A percentile compares a stretch with the other conserved stretches of the same genome.
Evolutionary conservation across 1,284 basidiomycete species (phyloP).

Genomic region (Sparassis latifolia): DNA sequence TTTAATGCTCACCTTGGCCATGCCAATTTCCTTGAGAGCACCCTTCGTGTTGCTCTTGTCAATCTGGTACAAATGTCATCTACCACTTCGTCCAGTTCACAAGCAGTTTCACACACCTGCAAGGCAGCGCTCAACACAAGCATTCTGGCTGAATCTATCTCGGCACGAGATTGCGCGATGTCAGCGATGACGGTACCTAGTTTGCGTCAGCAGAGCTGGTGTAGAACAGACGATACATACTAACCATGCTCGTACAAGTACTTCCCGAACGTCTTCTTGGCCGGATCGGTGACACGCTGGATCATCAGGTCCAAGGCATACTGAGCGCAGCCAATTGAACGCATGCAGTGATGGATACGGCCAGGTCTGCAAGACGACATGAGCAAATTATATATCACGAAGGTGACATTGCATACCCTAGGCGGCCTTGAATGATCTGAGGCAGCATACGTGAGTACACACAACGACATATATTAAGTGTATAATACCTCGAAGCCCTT

Average conservation of each 20-base stretch:
- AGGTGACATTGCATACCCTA: slow-evolving; percentile 57
- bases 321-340: slow-evolving; percentile 86
- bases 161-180: slow-evolving; percentile 88
- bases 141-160: slow-evolving; percentile 84
- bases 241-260: slow-evolving; percentile 84
- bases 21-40: slow-evolving; percentile 94
- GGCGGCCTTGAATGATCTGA: slow-evolving; percentile 95
- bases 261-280: slow-evolving; percentile 92
- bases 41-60: slow-evolving; percentile 89
- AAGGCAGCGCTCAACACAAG: slow-evolving; percentile 91
- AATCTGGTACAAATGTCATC: slow-evolving; percentile 44
- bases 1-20: slow-evolving; percentile 71
- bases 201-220: background rate
- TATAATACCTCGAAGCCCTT: slow-evolving; percentile 75
- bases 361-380: slow-evolving; percentile 58
- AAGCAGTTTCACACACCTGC: slow-evolving; percentile 40
- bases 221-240: slow-evolving; percentile 9
- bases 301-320: slow-evolving; percentile 86
- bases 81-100: background rate
- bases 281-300: slow-evolving; percentile 86
- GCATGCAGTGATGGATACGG: slow-evolving; percentile 98
- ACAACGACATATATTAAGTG: background rate
- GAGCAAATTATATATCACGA: background rate
- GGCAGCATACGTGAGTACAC: background rate
- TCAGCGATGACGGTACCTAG: slow-evolving; percentile 83